Percentiles rank a stretch among this genome's conserved stretches.
These are phyloP conservation scores for Nakazawaea wickerhamii DNA, from an alignment of 805 yeast species.

Conservation along the genomic window DNA sequence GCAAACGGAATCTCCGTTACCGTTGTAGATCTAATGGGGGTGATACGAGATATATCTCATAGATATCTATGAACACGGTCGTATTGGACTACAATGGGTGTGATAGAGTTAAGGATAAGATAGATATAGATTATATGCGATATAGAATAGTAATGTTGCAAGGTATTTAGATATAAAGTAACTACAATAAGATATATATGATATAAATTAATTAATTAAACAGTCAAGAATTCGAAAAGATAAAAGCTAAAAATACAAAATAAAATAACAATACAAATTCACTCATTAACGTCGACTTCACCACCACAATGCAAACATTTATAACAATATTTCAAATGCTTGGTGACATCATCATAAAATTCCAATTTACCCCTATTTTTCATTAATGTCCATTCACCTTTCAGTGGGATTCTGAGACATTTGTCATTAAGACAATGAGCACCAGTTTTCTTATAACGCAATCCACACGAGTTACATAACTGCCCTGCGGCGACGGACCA, in stretches of 20 bases:
- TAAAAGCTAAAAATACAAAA: not conserved
- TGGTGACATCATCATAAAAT: constrained; percentile 23
- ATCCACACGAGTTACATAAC: constrained; percentile 92
- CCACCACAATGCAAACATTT: constrained; percentile 58
- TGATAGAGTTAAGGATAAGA: no score
- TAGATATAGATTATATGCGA: no score
- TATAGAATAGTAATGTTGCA: no score
- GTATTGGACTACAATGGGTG: no score
- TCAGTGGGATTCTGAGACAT: constrained; percentile 90
- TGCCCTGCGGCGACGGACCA: constrained; percentile 94
- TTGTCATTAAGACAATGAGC: constrained; percentile 74
- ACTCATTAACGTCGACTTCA: constrained; percentile 41
- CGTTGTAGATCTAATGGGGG: not conserved
- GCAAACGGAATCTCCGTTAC: constrained; percentile 1
- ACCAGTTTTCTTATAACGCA: constrained; percentile 89
- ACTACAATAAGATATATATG: not conserved
- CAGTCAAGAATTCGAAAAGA: no score
- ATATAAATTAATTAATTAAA: not conserved
- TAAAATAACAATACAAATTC: not conserved
- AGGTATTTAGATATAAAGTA: not conserved
- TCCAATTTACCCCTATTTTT: constrained; percentile 54
- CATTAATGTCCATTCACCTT: constrained; percentile 92
- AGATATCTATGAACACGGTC: no score
- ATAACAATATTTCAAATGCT: constrained; percentile 23
- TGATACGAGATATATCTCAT: not conserved